Evolutionary conservation across 139 green algal genomes (phyloP).

Genomic region (Picochlorum sp.): DNA sequence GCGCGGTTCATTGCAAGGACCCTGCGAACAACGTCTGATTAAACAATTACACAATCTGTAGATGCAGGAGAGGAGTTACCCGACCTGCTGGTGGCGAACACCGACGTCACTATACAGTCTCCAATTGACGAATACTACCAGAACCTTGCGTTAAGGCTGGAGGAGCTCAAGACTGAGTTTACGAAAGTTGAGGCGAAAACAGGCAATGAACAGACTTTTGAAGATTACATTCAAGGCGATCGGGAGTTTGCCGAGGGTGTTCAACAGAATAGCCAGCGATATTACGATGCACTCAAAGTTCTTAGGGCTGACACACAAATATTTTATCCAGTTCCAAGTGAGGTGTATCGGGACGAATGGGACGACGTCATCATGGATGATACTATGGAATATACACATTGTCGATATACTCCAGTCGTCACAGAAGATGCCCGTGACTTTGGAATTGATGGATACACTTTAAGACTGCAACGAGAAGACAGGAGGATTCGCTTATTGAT

Average conservation of each 20-base stretch:
- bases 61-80: background rate
- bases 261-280: slow-evolving; percentile 9
- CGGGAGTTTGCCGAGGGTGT: slow-evolving; percentile 7
- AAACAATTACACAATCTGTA: background rate
- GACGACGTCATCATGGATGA: slow-evolving; percentile 34
- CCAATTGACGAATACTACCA: slow-evolving; percentile 19
- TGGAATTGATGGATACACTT: slow-evolving; percentile 33
- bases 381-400: slow-evolving; percentile 30
- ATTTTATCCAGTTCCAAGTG: slow-evolving; percentile 27
- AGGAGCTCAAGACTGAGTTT: slow-evolving; percentile 12
- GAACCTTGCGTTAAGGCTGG: slow-evolving; percentile 3
- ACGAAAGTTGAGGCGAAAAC: slow-evolving; percentile 5
- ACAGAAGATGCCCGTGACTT: slow-evolving; percentile 35
- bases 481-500: slow-evolving; percentile 33
- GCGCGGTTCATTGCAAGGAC: too few species aligned
- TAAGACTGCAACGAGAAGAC: slow-evolving; percentile 28
- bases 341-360: slow-evolving; percentile 33
- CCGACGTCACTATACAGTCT: slow-evolving; percentile 6
- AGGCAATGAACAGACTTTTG: slow-evolving; percentile 10
- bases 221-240: slow-evolving; percentile 14
- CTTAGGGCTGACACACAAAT: slow-evolving; percentile 19
- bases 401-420: slow-evolving; percentile 31
- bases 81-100: slow-evolving; percentile 9
- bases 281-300: slow-evolving; percentile 14
- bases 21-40: too few species aligned